These are phyloP conservation scores for Lathyrus oleraceus DNA, from an alignment of 306 rosid genomes.

Conservation along the genomic window DNA sequence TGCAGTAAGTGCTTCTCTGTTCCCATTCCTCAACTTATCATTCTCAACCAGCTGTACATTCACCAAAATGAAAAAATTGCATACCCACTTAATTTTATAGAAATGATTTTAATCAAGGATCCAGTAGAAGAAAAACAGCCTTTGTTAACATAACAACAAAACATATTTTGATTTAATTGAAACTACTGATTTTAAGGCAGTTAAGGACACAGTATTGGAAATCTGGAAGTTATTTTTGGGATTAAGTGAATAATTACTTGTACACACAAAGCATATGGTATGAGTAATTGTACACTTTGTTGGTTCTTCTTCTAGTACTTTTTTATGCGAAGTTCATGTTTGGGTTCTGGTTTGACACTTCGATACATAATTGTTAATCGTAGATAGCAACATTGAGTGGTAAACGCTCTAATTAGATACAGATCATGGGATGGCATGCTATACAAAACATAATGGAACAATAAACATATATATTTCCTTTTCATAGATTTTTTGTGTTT, in stretches of 20 bases:
- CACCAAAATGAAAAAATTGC: conserved; percentile 11
- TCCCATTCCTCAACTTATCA: conserved; percentile 82
- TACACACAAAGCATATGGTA: background rate
- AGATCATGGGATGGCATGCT: background rate
- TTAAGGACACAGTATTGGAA: background rate
- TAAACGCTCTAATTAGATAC: background rate
- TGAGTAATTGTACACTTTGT: background rate
- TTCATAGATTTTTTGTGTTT: background rate
- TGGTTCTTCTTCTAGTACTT: conserved; percentile 1
- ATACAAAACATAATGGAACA: background rate
- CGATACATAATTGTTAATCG: background rate
- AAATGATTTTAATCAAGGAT: conserved; percentile 9
- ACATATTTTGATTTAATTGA: background rate
- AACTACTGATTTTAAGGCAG: background rate
- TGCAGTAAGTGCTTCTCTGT: conserved; percentile 88
- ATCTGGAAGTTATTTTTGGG: conserved; percentile 4
- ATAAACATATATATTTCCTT: background rate
- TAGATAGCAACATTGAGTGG: too few relatives aligned
- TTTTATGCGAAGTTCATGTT: background rate
- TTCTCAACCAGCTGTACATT: conserved; percentile 70
- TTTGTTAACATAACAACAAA: conserved; percentile 16
- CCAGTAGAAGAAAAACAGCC: background rate
- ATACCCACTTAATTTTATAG: conserved; percentile 19
- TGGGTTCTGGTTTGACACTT: background rate
- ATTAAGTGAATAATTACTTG: conserved; percentile 10